Evolutionary conservation across 768 basidiomycete genomes (phyloP).

Genomic region (Macrolepiota fuliginosa): DNA sequence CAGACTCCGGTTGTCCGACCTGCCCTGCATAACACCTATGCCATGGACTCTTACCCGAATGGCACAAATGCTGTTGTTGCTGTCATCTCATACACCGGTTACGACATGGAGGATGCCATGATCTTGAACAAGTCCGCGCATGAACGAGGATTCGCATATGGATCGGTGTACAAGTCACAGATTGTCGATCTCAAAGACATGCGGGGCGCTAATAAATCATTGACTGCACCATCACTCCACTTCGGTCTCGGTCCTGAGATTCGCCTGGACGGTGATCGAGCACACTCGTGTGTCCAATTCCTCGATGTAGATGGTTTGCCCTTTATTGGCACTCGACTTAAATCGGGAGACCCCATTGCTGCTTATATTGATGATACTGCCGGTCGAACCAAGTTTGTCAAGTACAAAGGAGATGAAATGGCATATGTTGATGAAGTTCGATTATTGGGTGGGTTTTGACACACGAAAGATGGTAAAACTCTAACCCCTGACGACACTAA

Average conservation of each 20-base stretch:
- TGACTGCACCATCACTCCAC: slow-evolving; percentile 68
- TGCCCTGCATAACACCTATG: slow-evolving; percentile 87
- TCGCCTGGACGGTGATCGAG: slow-evolving; percentile 41
- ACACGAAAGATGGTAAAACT: background rate
- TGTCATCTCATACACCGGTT: slow-evolving; percentile 99
- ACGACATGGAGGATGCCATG: slow-evolving; percentile 99
- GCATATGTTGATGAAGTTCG: slow-evolving; percentile 91
- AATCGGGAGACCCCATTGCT: slow-evolving; percentile 76
- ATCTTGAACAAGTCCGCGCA: slow-evolving; percentile 98
- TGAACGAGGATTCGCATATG: slow-evolving; percentile 96
- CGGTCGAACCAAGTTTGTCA: slow-evolving; percentile 79
- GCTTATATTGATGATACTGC: slow-evolving; percentile 88
- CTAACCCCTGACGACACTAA: slow-evolving; percentile 1
- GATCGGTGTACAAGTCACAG: slow-evolving; percentile 94
- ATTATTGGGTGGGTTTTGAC: slow-evolving; percentile 64
- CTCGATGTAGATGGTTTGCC: slow-evolving; percentile 88
- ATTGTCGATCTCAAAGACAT: slow-evolving; percentile 87
- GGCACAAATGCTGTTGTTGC: slow-evolving; percentile 98
- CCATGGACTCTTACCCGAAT: slow-evolving; percentile 98
- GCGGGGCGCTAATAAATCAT: slow-evolving; percentile 59
- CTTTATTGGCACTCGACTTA: slow-evolving; percentile 64
- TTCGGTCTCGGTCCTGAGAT: slow-evolving; percentile 88
- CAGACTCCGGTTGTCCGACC: slow-evolving; percentile 96
- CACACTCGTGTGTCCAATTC: slow-evolving; percentile 42
- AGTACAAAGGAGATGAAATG: slow-evolving; percentile 95